Evolutionary conservation across 768 basidiomycete genomes (phyloP).

Genomic region (Tubosaeta sp.): DNA sequence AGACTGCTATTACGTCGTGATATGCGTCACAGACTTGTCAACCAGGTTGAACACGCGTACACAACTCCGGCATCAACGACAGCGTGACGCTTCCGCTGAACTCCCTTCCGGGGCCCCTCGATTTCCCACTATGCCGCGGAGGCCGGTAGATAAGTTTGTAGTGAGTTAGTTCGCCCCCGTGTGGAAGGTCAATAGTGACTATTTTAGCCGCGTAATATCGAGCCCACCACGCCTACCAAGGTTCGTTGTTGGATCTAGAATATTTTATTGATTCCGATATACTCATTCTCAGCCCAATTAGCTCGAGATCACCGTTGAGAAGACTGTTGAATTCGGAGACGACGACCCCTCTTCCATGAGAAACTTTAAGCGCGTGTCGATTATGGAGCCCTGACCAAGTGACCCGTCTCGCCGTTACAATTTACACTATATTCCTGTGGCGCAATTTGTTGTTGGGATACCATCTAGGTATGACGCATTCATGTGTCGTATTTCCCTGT

Average conservation of each 20-base stretch:
- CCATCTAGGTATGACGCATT: neutral
- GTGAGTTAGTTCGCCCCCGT: conserved; percentile 8
- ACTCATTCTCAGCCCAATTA: neutral
- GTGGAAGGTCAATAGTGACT: neutral
- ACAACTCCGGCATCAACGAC: conserved; percentile 28
- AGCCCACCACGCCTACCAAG: conserved; percentile 11
- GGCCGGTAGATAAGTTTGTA: neutral
- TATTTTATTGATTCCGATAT: neutral
- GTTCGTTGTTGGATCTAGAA: conserved; percentile 4
- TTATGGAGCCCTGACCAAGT: conserved; percentile 6
- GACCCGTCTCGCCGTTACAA: neutral
- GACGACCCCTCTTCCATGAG: conserved; percentile 8
- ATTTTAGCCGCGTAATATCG: conserved; percentile 9
- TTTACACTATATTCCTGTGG: neutral
- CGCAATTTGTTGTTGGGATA: neutral
- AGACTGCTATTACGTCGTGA: neutral
- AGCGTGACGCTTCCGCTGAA: conserved; percentile 28
- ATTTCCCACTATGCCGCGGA: conserved; percentile 18
- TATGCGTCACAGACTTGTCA: neutral
- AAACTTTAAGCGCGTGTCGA: conserved; percentile 5
- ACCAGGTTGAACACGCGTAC: conserved; percentile 37
- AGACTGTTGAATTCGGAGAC: conserved; percentile 24
- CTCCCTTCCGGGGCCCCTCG: conserved; percentile 24
- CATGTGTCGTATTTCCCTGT: conserved; percentile 5
- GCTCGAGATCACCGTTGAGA: conserved; percentile 30